Base-by-base conservation (phyloP, 495 filamentous ascomycete genomes). In the Sabuloglossum arenarium region DNA sequence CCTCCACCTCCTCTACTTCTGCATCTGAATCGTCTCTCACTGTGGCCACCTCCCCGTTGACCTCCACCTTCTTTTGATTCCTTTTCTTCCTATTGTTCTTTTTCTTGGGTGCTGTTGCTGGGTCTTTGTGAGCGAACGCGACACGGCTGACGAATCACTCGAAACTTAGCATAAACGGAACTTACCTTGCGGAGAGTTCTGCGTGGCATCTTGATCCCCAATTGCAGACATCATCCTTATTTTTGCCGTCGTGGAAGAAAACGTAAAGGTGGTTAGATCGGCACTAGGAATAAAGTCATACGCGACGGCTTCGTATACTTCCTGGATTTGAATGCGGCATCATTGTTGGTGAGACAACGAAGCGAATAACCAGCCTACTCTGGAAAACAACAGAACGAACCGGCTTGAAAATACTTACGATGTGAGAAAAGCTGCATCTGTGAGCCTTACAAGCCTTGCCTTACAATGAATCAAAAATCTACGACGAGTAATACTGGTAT, bases 21-120 rank as follows among this genome's bases (percentile, higher is more conserved):
- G 12, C 39, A 16, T 43, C n/a, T n/a, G 10, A 10, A 21, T 43
- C 10, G 3, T 43, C 39, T 43, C 3, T 67, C 16, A 58, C 61
- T 46, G 52, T 72, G 56, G 52, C 24, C 10, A 34, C 53, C 25
- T 46, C 50, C 2, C 62, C 67, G 55, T 68, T 67, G 53, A 47
- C 56, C 42, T 68, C 64, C 24, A 32, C 56, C 61, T 73, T 79
- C 58, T 67, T 64, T 56, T 66, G 68, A 57, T 77, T 82, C 67
- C 81, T 85, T 71, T 81, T 85, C 66, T 79, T 84, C 57, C 58
- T 66, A 37, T 55, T 60, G 54, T 58, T 57, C 56, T 63, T 66
- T 11, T 53, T 57, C 55, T 57, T 65, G 11, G 45, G 6, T 23
- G 47, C 5, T 58, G 31, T 34, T 56, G 46, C 28, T 30, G 24